phyloP scores from a whole-genome alignment of 768 basidiomycete species.

The Glaciozyma antarctica region DNA sequence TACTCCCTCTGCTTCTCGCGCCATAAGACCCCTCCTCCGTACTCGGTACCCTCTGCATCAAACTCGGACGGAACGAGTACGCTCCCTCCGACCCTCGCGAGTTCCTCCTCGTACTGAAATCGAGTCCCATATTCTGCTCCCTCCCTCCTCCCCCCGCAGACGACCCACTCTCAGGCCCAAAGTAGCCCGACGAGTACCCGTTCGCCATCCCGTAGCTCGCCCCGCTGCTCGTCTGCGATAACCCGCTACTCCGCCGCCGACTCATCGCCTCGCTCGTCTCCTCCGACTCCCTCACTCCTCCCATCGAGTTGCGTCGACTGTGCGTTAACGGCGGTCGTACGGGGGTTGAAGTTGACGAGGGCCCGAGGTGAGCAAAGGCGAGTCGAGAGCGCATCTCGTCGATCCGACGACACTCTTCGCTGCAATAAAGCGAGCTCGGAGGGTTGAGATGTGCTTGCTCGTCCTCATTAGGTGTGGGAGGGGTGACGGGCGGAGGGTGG shows the following conservation, averaged over 20 bases:
- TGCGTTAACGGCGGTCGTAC: background rate
- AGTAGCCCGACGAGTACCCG: no score
- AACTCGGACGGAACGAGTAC: constrained; percentile 19
- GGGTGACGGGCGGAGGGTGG: background rate
- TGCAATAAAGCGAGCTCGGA: constrained; percentile 18
- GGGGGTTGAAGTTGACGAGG: background rate
- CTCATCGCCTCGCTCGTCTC: no score
- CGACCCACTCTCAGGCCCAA: no score
- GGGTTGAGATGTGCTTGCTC: background rate
- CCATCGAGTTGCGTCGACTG: background rate
- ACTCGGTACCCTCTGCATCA: constrained; percentile 19
- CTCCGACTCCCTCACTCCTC: no score
- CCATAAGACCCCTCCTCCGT: background rate
- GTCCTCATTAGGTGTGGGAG: background rate
- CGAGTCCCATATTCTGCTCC: background rate
- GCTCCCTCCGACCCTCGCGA: background rate
- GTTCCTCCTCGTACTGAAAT: background rate
- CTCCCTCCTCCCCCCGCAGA: no score
- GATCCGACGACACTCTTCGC: constrained; percentile 19
- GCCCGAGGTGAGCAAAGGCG: constrained; percentile 15
- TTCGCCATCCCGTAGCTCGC: no score
- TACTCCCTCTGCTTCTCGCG: background rate
- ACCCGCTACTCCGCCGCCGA: no score
- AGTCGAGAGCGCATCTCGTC: constrained; percentile 24
- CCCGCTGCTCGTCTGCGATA: no score